Evolutionary conservation across 768 basidiomycete species (phyloP).

Genomic region (Boletales sp.): DNA sequence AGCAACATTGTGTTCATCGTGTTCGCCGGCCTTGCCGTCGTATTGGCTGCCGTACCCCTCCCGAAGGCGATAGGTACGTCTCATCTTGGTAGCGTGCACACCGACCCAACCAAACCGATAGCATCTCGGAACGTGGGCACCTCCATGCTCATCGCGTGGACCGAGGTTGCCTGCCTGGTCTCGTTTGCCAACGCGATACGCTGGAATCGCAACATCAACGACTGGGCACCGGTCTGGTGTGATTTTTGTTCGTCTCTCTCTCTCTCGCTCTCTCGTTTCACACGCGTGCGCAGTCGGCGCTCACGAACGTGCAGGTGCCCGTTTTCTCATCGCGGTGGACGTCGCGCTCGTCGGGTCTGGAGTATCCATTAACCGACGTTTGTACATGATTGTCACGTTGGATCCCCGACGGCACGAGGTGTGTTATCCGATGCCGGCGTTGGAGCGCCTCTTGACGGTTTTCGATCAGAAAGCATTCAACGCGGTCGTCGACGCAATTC

Average conservation of each 20-base stretch:
- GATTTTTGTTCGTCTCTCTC: conserved; percentile 45
- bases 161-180: conserved; percentile 19
- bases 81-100: not conserved
- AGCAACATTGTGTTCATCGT: conserved; percentile 23
- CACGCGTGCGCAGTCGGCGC: too few relatives aligned
- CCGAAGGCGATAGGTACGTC: conserved; percentile 53
- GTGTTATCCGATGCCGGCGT: not conserved
- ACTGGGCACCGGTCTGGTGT: conserved; percentile 46
- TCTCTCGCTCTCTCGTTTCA: not conserved
- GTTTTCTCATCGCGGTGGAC: conserved; percentile 31
- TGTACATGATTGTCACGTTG: conserved; percentile 41
- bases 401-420: conserved; percentile 11
- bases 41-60: conserved; percentile 43
- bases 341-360: conserved; percentile 38
- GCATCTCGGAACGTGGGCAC: conserved; percentile 31
- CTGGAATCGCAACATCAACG: conserved; percentile 33
- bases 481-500: conserved; percentile 23
- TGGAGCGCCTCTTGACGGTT: too few relatives aligned
- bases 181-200: conserved; percentile 34
- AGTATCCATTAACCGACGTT: conserved; percentile 47
- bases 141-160: conserved; percentile 34
- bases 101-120: not conserved
- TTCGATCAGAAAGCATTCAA: conserved; percentile 16
- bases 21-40: conserved; percentile 36
- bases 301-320: conserved; percentile 10